phyloP scores from a whole-genome alignment of 345 rosid species.

The Salix udensis region DNA sequence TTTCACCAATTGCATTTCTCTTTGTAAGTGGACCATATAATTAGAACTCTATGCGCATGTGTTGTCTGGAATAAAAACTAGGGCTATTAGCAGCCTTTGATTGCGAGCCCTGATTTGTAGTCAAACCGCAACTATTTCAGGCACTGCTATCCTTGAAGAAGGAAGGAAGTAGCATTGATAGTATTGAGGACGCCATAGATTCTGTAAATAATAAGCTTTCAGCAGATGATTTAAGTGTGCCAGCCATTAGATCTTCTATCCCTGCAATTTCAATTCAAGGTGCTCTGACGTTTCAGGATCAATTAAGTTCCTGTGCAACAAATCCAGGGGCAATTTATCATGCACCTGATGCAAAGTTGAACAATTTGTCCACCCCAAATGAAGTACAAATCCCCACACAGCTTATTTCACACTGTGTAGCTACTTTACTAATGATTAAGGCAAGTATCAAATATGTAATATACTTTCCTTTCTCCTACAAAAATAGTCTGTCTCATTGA shows the following conservation, averaged over 20 bases:
- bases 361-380: conserved; percentile 28
- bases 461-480: background rate
- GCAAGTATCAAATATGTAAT: conserved; percentile 21
- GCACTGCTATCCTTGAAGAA: conserved; percentile 46
- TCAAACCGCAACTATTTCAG: conserved; percentile 35
- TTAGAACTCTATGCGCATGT: background rate
- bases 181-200: conserved; percentile 60
- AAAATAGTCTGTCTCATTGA: background rate
- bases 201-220: conserved; percentile 56
- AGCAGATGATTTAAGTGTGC: conserved; percentile 24
- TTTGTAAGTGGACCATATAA: background rate
- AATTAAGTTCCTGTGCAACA: conserved; percentile 26
- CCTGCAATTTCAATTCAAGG: conserved; percentile 31
- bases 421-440: conserved; percentile 79
- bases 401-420: conserved; percentile 60
- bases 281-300: conserved; percentile 37
- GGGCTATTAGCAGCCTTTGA: background rate
- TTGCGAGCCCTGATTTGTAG: background rate
- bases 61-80: background rate
- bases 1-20: background rate
- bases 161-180: conserved; percentile 37
- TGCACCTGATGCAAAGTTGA: conserved; percentile 32
- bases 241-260: conserved; percentile 18
- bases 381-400: conserved; percentile 54
- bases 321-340: conserved; percentile 28